These are phyloP conservation scores for Xylariaceae sp. DNA, from an alignment of 2,329 filamentous ascomycete species.

Conservation along the genomic window DNA sequence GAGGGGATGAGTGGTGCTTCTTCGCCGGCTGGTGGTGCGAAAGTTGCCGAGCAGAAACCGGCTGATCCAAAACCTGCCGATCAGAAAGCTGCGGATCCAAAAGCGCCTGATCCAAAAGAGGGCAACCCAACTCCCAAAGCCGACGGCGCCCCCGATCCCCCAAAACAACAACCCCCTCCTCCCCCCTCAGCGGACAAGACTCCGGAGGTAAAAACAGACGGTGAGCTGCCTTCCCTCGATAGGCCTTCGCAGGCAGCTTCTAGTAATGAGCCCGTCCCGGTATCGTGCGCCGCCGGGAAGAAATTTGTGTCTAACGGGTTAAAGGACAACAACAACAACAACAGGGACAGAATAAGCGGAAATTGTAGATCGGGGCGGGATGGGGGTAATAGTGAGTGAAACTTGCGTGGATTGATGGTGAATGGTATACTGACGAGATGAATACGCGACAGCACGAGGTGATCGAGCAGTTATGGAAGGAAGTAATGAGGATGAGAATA, in stretches of 20 bases:
- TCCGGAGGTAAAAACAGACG: slow-evolving; percentile 14
- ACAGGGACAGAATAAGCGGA: slow-evolving; percentile 1
- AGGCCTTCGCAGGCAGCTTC: slow-evolving; percentile 6
- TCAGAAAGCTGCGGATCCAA: background rate
- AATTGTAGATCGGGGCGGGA: background rate
- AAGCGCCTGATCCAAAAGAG: background rate
- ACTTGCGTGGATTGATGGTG: too few species aligned
- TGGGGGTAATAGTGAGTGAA: background rate
- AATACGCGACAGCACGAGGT: background rate
- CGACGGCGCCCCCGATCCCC: slow-evolving; percentile 13
- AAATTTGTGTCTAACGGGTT: slow-evolving; percentile 14
- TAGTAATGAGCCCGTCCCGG: slow-evolving; percentile 1
- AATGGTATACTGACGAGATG: background rate
- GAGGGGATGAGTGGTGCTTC: background rate
- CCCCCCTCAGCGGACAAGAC: slow-evolving; percentile 2
- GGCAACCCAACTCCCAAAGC: background rate
- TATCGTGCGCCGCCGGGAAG: slow-evolving; percentile 9
- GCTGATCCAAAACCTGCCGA: background rate
- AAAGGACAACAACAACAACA: slow-evolving; percentile 9
- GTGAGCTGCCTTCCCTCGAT: slow-evolving; percentile 15
- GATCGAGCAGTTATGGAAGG: background rate
- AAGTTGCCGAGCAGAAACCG: background rate
- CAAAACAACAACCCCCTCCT: background rate
- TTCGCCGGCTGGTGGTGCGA: background rate
- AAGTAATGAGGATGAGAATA: too few species aligned